A percentile compares a stretch with the other conserved stretches of the same genome.
Evolutionary conservation across 2,329 filamentous ascomycete species (phyloP).

Genomic region (Triangularia setosa): DNA sequence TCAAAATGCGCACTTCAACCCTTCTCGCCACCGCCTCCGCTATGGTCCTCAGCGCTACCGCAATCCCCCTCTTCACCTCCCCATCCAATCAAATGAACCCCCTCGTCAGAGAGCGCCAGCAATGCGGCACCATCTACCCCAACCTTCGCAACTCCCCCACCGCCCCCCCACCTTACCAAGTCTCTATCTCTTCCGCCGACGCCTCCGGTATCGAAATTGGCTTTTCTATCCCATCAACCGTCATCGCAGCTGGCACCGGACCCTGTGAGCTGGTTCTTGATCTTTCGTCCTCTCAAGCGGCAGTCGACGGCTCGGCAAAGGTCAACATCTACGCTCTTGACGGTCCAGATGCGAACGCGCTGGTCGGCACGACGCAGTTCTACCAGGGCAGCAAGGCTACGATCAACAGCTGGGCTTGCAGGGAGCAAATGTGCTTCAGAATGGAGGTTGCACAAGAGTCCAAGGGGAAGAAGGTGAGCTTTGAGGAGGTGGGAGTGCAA

Average conservation of each 20-base stretch:
- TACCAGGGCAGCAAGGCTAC: background rate
- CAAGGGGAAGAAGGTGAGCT: background rate
- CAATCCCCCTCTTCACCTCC: background rate
- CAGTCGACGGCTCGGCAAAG: background rate
- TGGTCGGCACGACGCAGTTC: conserved; percentile 16
- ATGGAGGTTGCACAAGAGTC: conserved; percentile 10
- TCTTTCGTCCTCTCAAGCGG: background rate
- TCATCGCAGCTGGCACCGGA: background rate
- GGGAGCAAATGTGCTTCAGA: conserved; percentile 17
- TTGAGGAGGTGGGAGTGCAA: background rate
- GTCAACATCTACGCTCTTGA: conserved; percentile 19
- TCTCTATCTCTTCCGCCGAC: background rate
- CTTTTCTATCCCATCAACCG: background rate
- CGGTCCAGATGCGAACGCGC: conserved; percentile 7
- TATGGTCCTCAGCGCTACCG: background rate
- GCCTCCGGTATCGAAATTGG: background rate
- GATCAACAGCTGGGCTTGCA: conserved; percentile 18
- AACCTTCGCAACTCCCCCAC: conserved; percentile 1
- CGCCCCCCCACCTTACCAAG: background rate
- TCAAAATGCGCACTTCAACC: background rate
- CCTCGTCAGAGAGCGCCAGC: background rate
- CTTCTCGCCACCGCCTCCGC: background rate
- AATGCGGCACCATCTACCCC: background rate
- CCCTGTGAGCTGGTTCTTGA: conserved; percentile 11
- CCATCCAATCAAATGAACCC: background rate